Evolutionary conservation across 176 grass and related monocot genomes (phyloP), one percentile per base, ranked within the genome.

Genomic region (Microstegium vimineum): DNA sequence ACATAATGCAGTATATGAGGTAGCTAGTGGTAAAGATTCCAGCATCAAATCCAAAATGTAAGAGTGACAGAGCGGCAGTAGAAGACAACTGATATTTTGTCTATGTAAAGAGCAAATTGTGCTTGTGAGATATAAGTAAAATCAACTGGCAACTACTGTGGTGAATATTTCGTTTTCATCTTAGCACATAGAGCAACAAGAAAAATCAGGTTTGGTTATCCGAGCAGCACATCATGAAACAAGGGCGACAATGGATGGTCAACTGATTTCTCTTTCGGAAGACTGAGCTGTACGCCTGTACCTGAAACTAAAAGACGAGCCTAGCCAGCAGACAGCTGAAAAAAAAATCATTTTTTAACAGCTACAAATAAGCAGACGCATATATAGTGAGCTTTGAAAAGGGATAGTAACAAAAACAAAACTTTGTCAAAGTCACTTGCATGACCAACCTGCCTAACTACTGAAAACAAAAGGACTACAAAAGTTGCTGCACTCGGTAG

Each of bases 181-280:
- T 66, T 71, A 79, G 51, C 12, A 49, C 52, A 61, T 49, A 25
- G 23, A 71, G 35, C 35, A 43, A 13, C 20, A 59, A 67, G 46
- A 70, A 64, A 2, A 35, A 26, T 8, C 8, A 66, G 22, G 37
- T 60, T 35, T 14, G 46, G 62, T 12, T 75, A 70, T 68, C 22
- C 46, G 59, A 69, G 69, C 46, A 70, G 69, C 42, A 75, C 10
- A 62, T 77, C 63, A 82, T 32, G 34, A 37, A 32, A 52, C 79
- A 76, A 87, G 62, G 52, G 11, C 38, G 18, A 22, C 37, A 81
- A 40, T 30, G 54, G 32, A 56, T 42, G 31, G 64, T 77, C 31
- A 71, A 52, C 49, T 62, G 35, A 37, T 82, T 78, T 78, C 72
- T 73, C 66, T 78, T 88, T 79, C 81, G 83, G 36, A 28, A 61